A percentile compares a stretch with the other conserved stretches of the same genome.
These are phyloP conservation scores for Metschnikowia matae DNA, from an alignment of 805 yeast genomes.

Conservation along the genomic window DNA sequence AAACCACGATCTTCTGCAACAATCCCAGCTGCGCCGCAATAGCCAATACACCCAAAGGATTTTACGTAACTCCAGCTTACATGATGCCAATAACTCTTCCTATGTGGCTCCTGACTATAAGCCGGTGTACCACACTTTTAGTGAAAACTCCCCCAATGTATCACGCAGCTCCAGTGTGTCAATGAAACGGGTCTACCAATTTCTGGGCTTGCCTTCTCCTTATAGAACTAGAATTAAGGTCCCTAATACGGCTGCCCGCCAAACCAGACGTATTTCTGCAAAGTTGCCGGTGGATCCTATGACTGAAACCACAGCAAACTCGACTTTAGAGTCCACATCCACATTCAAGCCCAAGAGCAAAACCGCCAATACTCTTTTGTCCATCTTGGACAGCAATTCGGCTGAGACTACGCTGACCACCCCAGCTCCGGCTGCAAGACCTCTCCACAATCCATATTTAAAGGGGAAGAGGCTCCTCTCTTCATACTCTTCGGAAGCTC, in stretches of 20 bases:
- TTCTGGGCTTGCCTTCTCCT: slow-evolving; percentile 44
- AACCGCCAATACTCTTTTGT: slow-evolving; percentile 48
- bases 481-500: slow-evolving; percentile 8
- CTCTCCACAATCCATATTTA: slow-evolving; percentile 17
- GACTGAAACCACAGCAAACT: slow-evolving; percentile 1
- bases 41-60: slow-evolving; percentile 27
- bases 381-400: slow-evolving; percentile 33
- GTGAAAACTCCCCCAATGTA: slow-evolving; percentile 14
- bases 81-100: slow-evolving; percentile 16
- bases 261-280: slow-evolving; percentile 11
- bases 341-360: slow-evolving; percentile 34
- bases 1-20: slow-evolving; percentile 6
- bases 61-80: slow-evolving; percentile 24
- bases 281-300: slow-evolving; percentile 3
- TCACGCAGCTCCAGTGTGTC: slow-evolving; percentile 26
- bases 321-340: slow-evolving; percentile 4
- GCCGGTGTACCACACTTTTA: slow-evolving; percentile 34
- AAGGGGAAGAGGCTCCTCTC: slow-evolving; percentile 10
- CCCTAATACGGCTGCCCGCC: slow-evolving; percentile 22
- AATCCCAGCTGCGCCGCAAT: slow-evolving; percentile 1
- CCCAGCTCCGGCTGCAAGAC: slow-evolving; percentile 1
- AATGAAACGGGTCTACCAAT: slow-evolving; percentile 41
- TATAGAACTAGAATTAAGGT: slow-evolving; percentile 38
- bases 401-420: neutral
- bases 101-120: slow-evolving; percentile 35